phyloP scores from a whole-genome alignment of 148 eudicot genomes.

The Vaccinium darrowii region DNA sequence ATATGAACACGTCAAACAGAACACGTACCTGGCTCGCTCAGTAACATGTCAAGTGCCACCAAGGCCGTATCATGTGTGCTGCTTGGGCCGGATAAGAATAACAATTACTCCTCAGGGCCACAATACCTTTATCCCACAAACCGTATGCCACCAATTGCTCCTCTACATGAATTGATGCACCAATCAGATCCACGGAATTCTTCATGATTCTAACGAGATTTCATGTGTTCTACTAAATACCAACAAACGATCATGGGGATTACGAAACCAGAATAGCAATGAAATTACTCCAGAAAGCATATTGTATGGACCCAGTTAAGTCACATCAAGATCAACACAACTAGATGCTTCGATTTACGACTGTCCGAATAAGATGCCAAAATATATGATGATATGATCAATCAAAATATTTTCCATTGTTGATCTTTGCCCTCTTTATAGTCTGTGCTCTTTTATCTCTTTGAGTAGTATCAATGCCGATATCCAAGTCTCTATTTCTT shows the following conservation, averaged over 20 bases:
- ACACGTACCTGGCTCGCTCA: neutral
- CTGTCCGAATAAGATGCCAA: neutral
- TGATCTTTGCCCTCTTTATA: neutral
- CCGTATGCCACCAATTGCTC: neutral
- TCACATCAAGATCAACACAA: neutral
- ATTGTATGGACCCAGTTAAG: neutral
- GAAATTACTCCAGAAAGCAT: neutral
- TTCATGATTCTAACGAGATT: neutral
- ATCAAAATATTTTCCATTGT: neutral
- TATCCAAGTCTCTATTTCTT: neutral
- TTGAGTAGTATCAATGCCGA: neutral
- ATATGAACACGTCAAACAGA: neutral
- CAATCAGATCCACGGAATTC: neutral
- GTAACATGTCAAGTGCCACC: neutral
- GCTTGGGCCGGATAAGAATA: neutral
- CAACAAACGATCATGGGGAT: neutral
- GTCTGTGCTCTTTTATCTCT: neutral
- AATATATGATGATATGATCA: neutral
- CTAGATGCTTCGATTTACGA: neutral
- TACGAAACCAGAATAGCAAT: neutral
- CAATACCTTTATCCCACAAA: neutral
- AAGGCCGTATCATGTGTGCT: neutral
- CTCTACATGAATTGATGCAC: neutral
- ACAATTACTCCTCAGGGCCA: neutral
- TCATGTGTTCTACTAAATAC: neutral